Evolutionary conservation across 1,284 basidiomycete genomes (phyloP).

Genomic region (Xerocomus nothofagi): DNA sequence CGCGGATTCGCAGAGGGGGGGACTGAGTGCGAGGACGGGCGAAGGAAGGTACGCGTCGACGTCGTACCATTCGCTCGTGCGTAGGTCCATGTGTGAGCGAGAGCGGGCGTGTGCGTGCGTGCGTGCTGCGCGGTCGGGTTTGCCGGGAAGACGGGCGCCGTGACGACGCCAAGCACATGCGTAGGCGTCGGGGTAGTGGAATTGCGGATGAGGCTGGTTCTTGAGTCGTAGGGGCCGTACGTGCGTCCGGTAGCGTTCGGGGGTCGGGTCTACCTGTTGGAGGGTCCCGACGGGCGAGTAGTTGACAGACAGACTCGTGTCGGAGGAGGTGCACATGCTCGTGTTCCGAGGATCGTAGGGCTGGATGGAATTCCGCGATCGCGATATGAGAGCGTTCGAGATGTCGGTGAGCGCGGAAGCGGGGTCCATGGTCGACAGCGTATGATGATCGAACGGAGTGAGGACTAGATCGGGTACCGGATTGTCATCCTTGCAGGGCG

Average conservation of each 20-base stretch:
- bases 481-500: constrained; percentile 17
- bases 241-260: background rate
- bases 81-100: constrained; percentile 8
- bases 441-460: constrained; percentile 8
- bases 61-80: constrained; percentile 16
- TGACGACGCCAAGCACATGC: constrained; percentile 21
- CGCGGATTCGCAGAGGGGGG: constrained; percentile 11
- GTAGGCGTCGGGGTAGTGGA: constrained; percentile 19
- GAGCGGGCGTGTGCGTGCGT: constrained; percentile 1
- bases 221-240: background rate
- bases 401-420: constrained; percentile 5
- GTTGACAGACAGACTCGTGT: constrained; percentile 1
- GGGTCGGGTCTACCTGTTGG: background rate
- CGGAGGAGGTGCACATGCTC: constrained; percentile 1
- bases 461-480: background rate
- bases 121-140: background rate
- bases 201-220: constrained; percentile 10
- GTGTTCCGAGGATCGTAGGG: constrained; percentile 20
- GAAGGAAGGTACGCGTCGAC: constrained; percentile 18
- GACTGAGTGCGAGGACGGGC: constrained; percentile 20
- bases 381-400: constrained; percentile 27
- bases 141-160: constrained; percentile 21
- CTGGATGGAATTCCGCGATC: constrained; percentile 16
- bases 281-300: background rate
- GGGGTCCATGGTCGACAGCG: background rate